Conservation (phyloP, 2,329 filamentous ascomycete genomes). For the Ceratocystis papillata region DNA sequence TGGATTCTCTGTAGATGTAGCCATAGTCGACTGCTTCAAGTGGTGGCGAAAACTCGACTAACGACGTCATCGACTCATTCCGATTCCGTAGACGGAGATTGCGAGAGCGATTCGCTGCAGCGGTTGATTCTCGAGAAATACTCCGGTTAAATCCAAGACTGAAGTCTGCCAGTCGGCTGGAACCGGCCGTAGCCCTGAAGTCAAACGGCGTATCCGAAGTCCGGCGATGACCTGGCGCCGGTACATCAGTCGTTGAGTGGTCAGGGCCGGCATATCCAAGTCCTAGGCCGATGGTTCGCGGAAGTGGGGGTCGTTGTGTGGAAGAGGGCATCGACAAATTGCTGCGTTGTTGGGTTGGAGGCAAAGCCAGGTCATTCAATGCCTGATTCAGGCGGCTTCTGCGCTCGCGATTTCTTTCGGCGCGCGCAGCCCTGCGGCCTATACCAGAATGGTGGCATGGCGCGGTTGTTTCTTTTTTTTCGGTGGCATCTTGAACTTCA, state of each 20-base stretch:
- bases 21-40: neutral
- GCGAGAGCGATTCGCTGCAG: neutral
- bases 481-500: slow-evolving; percentile 1
- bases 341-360: neutral
- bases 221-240: neutral
- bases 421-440: neutral
- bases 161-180: neutral
- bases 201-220: neutral
- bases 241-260: neutral
- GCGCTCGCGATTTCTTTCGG: slow-evolving; percentile 2
- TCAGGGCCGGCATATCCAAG: neutral
- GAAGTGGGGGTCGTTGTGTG: neutral
- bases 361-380: neutral
- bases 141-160: neutral
- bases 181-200: neutral
- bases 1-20: neutral
- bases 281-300: neutral
- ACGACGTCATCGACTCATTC: neutral
- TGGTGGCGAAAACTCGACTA: neutral
- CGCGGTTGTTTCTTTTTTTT: slow-evolving; percentile 1
- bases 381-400: slow-evolving; percentile 1
- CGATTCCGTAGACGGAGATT: neutral
- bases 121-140: neutral
- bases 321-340: neutral
- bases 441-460: slow-evolving; percentile 1